Evolutionary conservation across 768 basidiomycete species (phyloP), one percentile per base, ranked within the genome.

Genomic region (Termitomyces sp.): DNA sequence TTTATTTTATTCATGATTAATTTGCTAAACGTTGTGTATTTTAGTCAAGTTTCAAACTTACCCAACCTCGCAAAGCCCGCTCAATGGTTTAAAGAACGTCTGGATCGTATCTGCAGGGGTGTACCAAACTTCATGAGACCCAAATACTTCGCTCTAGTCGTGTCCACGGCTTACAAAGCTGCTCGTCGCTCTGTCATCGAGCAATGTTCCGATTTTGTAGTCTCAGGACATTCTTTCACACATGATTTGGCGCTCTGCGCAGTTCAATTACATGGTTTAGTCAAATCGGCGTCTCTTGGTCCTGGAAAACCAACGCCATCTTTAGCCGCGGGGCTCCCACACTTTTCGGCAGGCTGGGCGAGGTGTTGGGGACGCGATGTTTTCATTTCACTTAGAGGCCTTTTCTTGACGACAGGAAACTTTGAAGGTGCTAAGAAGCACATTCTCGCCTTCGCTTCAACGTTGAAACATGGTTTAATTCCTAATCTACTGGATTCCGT

Each of bases 361-460:
- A 81, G 97, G 51, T 94, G 91, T 68, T 99, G 97, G 97, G 97
- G 97, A 3, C 84, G 97, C 22, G 90, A 93, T 65, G 87, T 92
- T 2, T 97, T 96, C 73, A 97, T 97, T 68, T 96, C 94, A 3
- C 73, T 97, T 20, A 85, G 93, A 58, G 97, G 97, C 1, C 77
- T 99, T 38, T 96, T 98, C 75, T 76, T 98, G 67, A 89, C 94
- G 0, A 98, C 95, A 0, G 95, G 97, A 6, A 88, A 92, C 66
- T 93, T 84, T 65, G 83, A 82, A 33, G 93, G 82, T 7, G 96
- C 97, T 0, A 88, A 83, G 71, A 83, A 81, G 63, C 97, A 98
- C 66, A 97, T 99, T 58, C 72, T 98, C 57, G 87, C 94, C 0
- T 98, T 98, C 69, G 88, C 90, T 8, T 92, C 92, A 13, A 94